phyloP scores from a whole-genome alignment of 2,329 filamentous ascomycete genomes.

The Aureobasidium melanogenum region DNA sequence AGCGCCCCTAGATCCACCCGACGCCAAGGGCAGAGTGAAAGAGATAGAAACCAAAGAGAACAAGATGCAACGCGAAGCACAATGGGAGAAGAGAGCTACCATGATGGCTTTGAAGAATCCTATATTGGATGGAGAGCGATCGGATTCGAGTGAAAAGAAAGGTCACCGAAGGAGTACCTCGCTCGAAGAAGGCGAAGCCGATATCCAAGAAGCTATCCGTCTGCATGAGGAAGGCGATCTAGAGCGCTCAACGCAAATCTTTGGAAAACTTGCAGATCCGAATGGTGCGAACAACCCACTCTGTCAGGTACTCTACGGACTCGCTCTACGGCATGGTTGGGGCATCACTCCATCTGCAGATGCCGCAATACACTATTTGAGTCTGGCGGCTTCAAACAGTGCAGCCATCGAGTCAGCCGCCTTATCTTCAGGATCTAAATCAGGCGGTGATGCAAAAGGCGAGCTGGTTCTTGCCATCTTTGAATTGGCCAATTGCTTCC shows the following conservation, averaged over 20 bases:
- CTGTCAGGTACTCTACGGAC: conserved; percentile 90
- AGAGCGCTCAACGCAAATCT: conserved; percentile 71
- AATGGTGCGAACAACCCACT: conserved; percentile 82
- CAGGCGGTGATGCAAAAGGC: conserved; percentile 89
- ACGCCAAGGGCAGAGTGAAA: conserved; percentile 11
- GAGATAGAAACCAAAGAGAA: conserved; percentile 8
- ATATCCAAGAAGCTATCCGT: conserved; percentile 92
- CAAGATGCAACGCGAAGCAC: conserved; percentile 49
- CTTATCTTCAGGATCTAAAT: conserved; percentile 77
- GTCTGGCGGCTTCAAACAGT: conserved; percentile 80
- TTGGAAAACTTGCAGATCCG: conserved; percentile 74
- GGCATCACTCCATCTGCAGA: conserved; percentile 66
- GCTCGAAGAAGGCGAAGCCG: conserved; percentile 36
- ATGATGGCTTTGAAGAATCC: conserved; percentile 56
- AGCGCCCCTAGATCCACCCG: conserved; percentile 18
- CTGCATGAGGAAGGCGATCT: conserved; percentile 81
- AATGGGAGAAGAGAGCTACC: conserved; percentile 94
- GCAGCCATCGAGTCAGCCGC: conserved; percentile 80
- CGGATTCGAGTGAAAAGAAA: background rate
- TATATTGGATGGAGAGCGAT: conserved; percentile 28
- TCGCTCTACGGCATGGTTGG: conserved; percentile 92
- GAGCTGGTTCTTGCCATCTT: conserved; percentile 95
- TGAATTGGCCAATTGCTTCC: conserved; percentile 85
- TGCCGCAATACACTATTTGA: conserved; percentile 73
- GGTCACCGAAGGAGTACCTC: background rate